These are phyloP conservation scores for Backusella psychrophila DNA, from an alignment of 192 early-diverging fungal species.

Conservation along the genomic window DNA sequence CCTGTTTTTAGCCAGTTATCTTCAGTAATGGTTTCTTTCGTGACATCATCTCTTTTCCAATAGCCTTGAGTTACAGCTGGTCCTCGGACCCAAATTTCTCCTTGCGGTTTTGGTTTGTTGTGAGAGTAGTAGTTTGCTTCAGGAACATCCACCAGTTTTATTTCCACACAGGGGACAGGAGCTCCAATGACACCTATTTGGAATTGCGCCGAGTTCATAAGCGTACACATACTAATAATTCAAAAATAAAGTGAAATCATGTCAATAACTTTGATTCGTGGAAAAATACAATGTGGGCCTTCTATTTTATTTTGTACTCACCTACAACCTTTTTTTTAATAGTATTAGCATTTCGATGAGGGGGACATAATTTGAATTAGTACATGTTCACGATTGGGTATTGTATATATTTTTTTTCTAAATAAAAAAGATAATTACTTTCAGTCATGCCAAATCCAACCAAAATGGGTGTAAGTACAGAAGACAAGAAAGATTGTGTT, in stretches of 20 bases:
- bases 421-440: slow-evolving; percentile 1
- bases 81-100: slow-evolving; percentile 86
- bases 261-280: not conserved
- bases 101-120: slow-evolving; percentile 63
- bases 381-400: not conserved
- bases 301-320: not conserved
- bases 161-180: slow-evolving; percentile 72
- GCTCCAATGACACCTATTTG: slow-evolving; percentile 66
- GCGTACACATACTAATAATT: slow-evolving; percentile 47
- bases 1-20: slow-evolving; percentile 91
- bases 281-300: not conserved
- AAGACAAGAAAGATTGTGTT: slow-evolving; percentile 81
- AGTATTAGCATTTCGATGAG: not conserved
- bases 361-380: not conserved
- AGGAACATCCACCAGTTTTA: slow-evolving; percentile 77
- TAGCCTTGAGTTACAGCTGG: slow-evolving; percentile 78
- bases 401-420: too few species aligned
- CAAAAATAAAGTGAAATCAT: not conserved
- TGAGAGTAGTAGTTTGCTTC: slow-evolving; percentile 60
- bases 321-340: not conserved
- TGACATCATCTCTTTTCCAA: slow-evolving; percentile 67
- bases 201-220: slow-evolving; percentile 63
- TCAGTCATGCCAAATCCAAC: slow-evolving; percentile 82
- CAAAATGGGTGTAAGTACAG: slow-evolving; percentile 73
- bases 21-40: slow-evolving; percentile 61